Evolutionary conservation across 2,329 filamentous ascomycete genomes (phyloP).

Genomic region (Colletotrichum tofieldiae): DNA sequence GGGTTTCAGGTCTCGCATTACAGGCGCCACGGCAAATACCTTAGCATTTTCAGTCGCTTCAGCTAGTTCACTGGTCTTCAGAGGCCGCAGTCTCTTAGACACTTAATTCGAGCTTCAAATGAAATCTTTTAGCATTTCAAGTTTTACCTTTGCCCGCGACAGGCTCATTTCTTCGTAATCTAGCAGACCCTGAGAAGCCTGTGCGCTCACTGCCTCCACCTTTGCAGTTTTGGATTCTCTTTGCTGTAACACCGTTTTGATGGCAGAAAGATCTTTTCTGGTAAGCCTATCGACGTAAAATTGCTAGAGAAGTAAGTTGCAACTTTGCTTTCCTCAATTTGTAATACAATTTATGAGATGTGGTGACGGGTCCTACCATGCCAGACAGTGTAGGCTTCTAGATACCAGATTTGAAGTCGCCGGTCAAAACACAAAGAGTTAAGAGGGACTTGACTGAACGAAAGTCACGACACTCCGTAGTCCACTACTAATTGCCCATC

Average conservation of each 20-base stretch:
- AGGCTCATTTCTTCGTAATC: neutral
- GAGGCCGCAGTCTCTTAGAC: neutral
- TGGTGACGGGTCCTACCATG: neutral
- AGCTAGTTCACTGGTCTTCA: neutral
- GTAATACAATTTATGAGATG: neutral
- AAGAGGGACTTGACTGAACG: neutral
- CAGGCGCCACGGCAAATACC: slow-evolving; percentile 20
- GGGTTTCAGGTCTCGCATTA: neutral
- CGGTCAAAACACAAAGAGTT: neutral
- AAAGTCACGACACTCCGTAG: neutral
- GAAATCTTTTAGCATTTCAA: neutral
- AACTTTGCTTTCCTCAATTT: too few species aligned
- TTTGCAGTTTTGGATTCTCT: neutral
- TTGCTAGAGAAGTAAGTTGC: too few species aligned
- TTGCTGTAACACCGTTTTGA: neutral
- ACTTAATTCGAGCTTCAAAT: neutral
- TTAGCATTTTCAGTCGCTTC: slow-evolving; percentile 35
- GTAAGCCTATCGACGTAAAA: neutral
- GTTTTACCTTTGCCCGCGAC: neutral
- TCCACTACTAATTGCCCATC: neutral
- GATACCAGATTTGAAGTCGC: neutral
- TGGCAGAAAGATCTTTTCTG: neutral
- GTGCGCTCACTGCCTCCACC: neutral
- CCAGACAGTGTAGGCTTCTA: neutral
- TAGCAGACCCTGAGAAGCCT: neutral